A percentile compares a stretch with the other conserved stretches of the same genome.
These are phyloP conservation scores for Dianthus caryophyllus DNA, from an alignment of 148 eudicot species.

Conservation along the genomic window DNA sequence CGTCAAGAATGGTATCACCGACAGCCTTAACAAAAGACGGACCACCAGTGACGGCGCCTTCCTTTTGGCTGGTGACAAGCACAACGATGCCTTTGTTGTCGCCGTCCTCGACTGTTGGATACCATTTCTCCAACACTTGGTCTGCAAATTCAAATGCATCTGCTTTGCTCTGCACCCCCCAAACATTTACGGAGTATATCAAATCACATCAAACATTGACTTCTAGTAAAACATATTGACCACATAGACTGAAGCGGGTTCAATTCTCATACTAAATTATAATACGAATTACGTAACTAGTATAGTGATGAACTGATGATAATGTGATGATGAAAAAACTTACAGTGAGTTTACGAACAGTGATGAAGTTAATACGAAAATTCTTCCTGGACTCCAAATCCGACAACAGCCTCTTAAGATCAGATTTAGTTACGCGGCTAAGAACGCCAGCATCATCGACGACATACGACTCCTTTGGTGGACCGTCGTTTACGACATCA, in stretches of 20 bases:
- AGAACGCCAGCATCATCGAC: slow-evolving; percentile 97
- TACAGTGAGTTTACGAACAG: slow-evolving; percentile 89
- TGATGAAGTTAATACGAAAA: slow-evolving; percentile 64
- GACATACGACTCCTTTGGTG: slow-evolving; percentile 75
- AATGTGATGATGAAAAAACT: slow-evolving; percentile 18
- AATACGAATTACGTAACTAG: not conserved
- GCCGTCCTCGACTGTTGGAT: slow-evolving; percentile 84
- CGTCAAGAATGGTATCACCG: slow-evolving; percentile 87
- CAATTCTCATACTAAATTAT: no score
- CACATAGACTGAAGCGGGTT: no score
- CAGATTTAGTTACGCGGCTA: slow-evolving; percentile 77
- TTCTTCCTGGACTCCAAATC: slow-evolving; percentile 94
- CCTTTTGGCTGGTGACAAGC: slow-evolving; percentile 96
- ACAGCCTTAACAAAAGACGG: slow-evolving; percentile 95
- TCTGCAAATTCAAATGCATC: slow-evolving; percentile 99
- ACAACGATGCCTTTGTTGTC: slow-evolving; percentile 88
- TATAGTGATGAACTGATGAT: no score
- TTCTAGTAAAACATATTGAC: not conserved
- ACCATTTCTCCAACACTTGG: slow-evolving; percentile 91
- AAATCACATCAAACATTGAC: not conserved
- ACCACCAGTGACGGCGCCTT: slow-evolving; percentile 97
- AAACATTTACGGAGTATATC: not conserved
- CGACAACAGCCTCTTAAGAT: slow-evolving; percentile 70
- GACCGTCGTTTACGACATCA: slow-evolving; percentile 77
- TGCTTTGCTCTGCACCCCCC: slow-evolving; percentile 80